phyloP scores from a whole-genome alignment of 192 early-diverging fungal genomes.

The Entomortierella beljakovae region DNA sequence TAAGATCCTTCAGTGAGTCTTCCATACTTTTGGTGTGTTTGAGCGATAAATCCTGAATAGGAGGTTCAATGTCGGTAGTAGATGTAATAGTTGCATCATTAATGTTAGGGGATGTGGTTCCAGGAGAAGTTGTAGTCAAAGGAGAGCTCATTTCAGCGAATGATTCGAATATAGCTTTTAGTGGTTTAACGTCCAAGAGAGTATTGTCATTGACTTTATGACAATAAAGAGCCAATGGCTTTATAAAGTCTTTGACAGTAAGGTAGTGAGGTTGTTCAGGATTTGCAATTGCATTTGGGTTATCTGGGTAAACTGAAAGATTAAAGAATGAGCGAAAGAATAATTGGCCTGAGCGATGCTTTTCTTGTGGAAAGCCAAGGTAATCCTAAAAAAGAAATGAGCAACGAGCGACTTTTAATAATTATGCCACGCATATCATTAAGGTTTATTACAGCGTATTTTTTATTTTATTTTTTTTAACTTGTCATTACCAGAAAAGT shows the following conservation, averaged over 20 bases:
- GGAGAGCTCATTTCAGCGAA: constrained; percentile 18
- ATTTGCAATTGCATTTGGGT: constrained; percentile 1
- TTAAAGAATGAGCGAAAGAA: constrained; percentile 49
- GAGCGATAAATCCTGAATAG: not conserved
- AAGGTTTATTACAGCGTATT: not conserved
- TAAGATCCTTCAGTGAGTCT: constrained; percentile 34
- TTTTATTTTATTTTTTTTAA: constrained; percentile 1
- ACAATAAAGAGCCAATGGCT: constrained; percentile 45
- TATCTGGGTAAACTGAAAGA: constrained; percentile 28
- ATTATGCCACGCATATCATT: too few relatives aligned
- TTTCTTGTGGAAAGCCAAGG: constrained; percentile 16
- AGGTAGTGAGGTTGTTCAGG: constrained; percentile 8
- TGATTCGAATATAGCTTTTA: constrained; percentile 42
- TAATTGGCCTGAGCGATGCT: constrained; percentile 10
- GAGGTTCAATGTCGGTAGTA: not conserved
- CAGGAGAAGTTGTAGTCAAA: not conserved
- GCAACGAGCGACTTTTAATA: too few relatives aligned
- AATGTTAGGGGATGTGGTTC: not conserved
- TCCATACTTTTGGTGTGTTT: constrained; percentile 40
- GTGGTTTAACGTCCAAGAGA: constrained; percentile 16
- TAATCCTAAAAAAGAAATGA: constrained; percentile 13
- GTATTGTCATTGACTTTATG: constrained; percentile 13
- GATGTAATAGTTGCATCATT: not conserved
- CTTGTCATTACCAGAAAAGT: constrained; percentile 30
- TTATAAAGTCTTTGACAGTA: constrained; percentile 32